Percentiles rank a stretch among this genome's conserved stretches.
phyloP scores from a whole-genome alignment of 1,284 basidiomycete species.

The Veloboletus limbatus region DNA sequence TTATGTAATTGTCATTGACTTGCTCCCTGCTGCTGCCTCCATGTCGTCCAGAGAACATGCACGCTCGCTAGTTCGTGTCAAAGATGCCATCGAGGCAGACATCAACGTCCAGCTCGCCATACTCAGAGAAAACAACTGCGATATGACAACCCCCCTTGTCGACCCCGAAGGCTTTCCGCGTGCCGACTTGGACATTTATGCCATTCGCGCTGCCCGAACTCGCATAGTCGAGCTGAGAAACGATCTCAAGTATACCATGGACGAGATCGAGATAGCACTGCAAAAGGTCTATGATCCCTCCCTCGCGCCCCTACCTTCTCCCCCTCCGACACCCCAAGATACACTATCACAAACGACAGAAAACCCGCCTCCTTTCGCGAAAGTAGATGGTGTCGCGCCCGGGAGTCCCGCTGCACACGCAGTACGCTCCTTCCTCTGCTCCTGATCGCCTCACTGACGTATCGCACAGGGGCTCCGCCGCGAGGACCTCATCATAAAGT shows the following conservation, averaged over 20 bases:
- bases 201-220: constrained; percentile 71
- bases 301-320: constrained; percentile 15
- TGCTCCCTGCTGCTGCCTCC: background rate
- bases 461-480: constrained; percentile 59
- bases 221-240: constrained; percentile 77
- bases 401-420: constrained; percentile 76
- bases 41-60: constrained; percentile 49
- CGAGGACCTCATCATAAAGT: constrained; percentile 72
- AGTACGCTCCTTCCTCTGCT: constrained; percentile 44
- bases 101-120: constrained; percentile 59
- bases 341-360: constrained; percentile 18
- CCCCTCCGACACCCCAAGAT: constrained; percentile 3
- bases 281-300: constrained; percentile 63
- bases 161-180: constrained; percentile 86
- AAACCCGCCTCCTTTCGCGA: constrained; percentile 57
- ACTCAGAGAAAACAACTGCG: constrained; percentile 56
- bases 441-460: background rate
- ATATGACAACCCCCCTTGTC: constrained; percentile 69
- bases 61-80: constrained; percentile 55
- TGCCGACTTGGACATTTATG: constrained; percentile 79
- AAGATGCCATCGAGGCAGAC: constrained; percentile 63
- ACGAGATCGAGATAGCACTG: constrained; percentile 64
- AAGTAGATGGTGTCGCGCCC: constrained; percentile 74
- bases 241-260: constrained; percentile 66
- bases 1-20: constrained; percentile 17